Conservation (phyloP, 73 alveolate species). For the Paramecium sexaurelia region DNA sequence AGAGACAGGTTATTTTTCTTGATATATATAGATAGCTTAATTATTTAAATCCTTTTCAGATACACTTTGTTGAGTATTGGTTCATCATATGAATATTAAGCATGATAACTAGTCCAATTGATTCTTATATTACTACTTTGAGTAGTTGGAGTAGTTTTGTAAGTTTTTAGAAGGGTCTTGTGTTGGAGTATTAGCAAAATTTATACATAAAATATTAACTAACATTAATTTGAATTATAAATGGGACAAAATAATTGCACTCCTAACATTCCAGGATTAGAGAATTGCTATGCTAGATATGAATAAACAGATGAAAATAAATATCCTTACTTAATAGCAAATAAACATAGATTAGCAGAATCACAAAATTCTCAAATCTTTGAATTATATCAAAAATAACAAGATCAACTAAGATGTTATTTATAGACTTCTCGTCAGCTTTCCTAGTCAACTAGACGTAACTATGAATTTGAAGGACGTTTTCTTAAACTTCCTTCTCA, state of each 20-base stretch:
- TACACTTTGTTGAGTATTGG: background rate
- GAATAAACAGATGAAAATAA: constrained; percentile 6
- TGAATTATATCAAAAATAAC: constrained; percentile 7
- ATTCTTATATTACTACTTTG: no score
- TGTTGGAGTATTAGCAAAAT: background rate
- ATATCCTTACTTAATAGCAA: background rate
- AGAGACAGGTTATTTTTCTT: constrained; percentile 41
- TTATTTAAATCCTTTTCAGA: constrained; percentile 2
- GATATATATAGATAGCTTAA: background rate
- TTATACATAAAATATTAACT: constrained; percentile 46
- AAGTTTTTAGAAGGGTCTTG: constrained; percentile 32
- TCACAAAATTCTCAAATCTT: background rate
- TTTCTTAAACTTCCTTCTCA: constrained; percentile 16
- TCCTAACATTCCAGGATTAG: background rate
- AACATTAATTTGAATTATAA: background rate
- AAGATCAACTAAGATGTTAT: background rate
- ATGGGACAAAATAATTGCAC: constrained; percentile 27
- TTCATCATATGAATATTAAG: no score
- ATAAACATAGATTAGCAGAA: constrained; percentile 8
- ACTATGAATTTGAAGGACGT: background rate
- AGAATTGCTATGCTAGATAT: background rate
- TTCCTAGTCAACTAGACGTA: background rate
- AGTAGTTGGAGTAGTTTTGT: background rate
- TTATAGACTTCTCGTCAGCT: background rate
- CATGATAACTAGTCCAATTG: no score